Conservation (phyloP, 345 rosid genomes). For the Cardamine resedifolia region DNA sequence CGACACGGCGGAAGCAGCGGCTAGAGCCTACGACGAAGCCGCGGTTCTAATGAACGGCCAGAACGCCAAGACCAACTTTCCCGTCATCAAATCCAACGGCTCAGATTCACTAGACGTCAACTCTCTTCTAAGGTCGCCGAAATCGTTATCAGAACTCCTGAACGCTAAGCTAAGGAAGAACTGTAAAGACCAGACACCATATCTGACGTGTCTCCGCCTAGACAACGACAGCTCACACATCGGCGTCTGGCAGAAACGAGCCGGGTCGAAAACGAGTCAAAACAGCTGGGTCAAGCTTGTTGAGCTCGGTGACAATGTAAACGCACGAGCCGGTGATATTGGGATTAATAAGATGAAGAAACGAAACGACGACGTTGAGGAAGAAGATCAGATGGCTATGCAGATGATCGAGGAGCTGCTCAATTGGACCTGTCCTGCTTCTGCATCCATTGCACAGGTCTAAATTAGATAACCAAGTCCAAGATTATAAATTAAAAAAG, state of each 20-base stretch:
- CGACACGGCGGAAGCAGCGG: constrained; percentile 77
- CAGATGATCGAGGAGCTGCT: constrained; percentile 82
- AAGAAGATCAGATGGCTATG: constrained; percentile 60
- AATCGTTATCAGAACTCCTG: constrained; percentile 51
- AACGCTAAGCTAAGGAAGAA: constrained; percentile 58
- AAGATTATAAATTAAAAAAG: too few species aligned
- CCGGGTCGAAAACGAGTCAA: constrained; percentile 51
- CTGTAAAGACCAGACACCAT: constrained; percentile 58
- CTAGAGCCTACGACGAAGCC: constrained; percentile 71
- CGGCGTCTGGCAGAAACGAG: constrained; percentile 77
- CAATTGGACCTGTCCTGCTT: constrained; percentile 49
- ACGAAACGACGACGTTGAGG: constrained; percentile 32
- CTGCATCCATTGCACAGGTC: constrained; percentile 15
- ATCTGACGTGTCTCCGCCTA: constrained; percentile 67
- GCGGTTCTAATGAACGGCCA: constrained; percentile 68
- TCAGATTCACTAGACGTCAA: constrained; percentile 5
- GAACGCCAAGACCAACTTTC: constrained; percentile 74
- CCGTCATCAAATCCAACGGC: constrained; percentile 32
- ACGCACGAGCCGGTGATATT: not conserved
- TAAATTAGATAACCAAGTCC: not conserved
- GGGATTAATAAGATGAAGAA: constrained; percentile 7
- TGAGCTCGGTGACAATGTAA: constrained; percentile 49
- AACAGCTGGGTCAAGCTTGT: constrained; percentile 68
- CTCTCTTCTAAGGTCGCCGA: constrained; percentile 36
- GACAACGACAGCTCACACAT: constrained; percentile 67